phyloP scores from a whole-genome alignment of 331 rosid species.

The Quercus tomentella region DNA sequence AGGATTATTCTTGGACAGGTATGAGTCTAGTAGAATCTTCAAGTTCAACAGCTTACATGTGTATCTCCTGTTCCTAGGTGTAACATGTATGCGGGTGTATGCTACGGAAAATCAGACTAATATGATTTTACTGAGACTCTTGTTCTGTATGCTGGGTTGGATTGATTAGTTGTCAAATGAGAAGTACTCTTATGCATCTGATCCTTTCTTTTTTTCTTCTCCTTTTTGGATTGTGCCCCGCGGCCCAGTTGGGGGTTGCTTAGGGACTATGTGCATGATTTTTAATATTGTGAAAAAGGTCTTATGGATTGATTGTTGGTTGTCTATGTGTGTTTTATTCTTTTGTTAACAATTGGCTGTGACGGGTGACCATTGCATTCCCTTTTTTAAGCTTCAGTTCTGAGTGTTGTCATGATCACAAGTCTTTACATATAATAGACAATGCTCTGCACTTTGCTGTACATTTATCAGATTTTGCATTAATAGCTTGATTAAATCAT shows the following conservation, averaged over 20 bases:
- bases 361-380: neutral
- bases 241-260: neutral
- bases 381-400: neutral
- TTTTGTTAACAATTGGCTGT: neutral
- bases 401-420: neutral
- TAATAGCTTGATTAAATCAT: neutral
- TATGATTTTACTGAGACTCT: neutral
- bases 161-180: constrained; percentile 1
- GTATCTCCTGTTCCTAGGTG: constrained; percentile 1
- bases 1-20: constrained; percentile 94
- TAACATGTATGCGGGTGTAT: neutral
- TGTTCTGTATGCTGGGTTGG: neutral
- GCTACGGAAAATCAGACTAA: neutral
- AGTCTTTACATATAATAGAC: neutral
- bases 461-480: neutral
- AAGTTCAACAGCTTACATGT: neutral
- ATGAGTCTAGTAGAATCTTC: constrained; percentile 11
- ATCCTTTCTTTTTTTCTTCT: neutral
- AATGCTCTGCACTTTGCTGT: neutral
- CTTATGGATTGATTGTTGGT: neutral
- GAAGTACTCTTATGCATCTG: neutral
- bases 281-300: neutral
- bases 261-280: neutral
- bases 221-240: neutral
- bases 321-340: neutral